Conservation (phyloP, 2,329 filamentous ascomycete species). For the Tolypocladium guangdongense region DNA sequence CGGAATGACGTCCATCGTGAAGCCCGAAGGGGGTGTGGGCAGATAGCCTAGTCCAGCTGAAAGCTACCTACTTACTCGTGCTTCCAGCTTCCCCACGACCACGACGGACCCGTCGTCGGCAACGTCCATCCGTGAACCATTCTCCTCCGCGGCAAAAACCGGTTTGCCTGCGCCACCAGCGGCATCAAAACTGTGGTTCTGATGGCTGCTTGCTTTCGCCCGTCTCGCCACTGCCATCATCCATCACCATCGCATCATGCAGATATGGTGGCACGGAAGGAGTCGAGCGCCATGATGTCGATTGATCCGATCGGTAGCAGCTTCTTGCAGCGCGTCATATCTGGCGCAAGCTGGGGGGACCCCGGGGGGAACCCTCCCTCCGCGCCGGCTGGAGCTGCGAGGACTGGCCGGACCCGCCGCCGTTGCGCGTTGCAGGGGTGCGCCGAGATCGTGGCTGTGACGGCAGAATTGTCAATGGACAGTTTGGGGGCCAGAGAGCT, state of each 20-base stretch:
- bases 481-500: background rate
- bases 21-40: background rate
- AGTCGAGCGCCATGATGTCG: background rate
- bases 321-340: background rate
- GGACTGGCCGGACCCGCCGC: background rate
- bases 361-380: background rate
- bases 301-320: background rate
- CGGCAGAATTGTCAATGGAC: background rate
- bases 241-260: background rate
- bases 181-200: background rate
- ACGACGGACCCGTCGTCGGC: background rate
- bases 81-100: slow-evolving; percentile 3
- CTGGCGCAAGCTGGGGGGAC: background rate
- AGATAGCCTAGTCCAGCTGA: slow-evolving; percentile 6
- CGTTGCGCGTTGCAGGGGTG: background rate
- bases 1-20: slow-evolving; percentile 3
- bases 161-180: background rate
- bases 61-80: too few species aligned
- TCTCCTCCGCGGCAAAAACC: background rate
- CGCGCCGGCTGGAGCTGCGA: background rate
- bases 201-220: background rate
- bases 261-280: background rate
- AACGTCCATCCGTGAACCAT: background rate
- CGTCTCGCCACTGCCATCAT: background rate
- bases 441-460: background rate